Conservation (phyloP, 805 yeast species). For the Cyberlindnera petersonii region DNA sequence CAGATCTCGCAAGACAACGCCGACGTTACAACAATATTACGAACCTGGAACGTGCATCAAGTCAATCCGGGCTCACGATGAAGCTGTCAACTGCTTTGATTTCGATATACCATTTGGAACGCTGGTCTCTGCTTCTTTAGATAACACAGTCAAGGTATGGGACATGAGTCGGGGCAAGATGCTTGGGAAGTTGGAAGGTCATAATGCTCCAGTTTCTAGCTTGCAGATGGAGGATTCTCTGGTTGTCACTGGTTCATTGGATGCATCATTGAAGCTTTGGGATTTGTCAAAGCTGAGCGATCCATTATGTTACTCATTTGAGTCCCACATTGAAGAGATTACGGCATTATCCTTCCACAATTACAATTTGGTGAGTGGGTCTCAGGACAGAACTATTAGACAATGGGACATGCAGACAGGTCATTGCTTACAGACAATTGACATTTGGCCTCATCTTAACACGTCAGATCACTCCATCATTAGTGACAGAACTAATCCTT, state of each 20-base stretch:
- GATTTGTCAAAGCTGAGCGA: constrained; percentile 35
- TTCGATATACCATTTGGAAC: constrained; percentile 75
- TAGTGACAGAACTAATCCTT: constrained; percentile 31
- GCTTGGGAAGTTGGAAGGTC: constrained; percentile 54
- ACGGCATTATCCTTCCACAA: constrained; percentile 57
- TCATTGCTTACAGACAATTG: constrained; percentile 65
- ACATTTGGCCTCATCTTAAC: constrained; percentile 29
- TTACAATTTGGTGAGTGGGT: constrained; percentile 59
- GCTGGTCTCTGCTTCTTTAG: constrained; percentile 72
- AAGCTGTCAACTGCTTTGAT: constrained; percentile 52
- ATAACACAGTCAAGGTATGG: constrained; percentile 80
- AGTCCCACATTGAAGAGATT: constrained; percentile 63
- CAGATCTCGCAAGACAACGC: constrained; percentile 46
- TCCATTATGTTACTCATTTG: constrained; percentile 46
- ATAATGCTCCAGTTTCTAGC: constrained; percentile 53
- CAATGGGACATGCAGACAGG: constrained; percentile 74
- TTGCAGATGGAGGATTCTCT: constrained; percentile 52
- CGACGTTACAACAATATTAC: constrained; percentile 63
- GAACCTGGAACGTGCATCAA: constrained; percentile 53
- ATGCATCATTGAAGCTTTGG: constrained; percentile 63
- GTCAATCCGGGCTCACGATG: constrained; percentile 49
- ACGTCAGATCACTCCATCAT: constrained; percentile 3
- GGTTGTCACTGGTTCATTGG: constrained; percentile 55
- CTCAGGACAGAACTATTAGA: constrained; percentile 65
- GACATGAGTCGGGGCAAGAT: constrained; percentile 59